Percentiles rank a stretch among this genome's conserved stretches.
Conservation (phyloP, 495 filamentous ascomycete genomes). For the Xylaria grammica region DNA sequence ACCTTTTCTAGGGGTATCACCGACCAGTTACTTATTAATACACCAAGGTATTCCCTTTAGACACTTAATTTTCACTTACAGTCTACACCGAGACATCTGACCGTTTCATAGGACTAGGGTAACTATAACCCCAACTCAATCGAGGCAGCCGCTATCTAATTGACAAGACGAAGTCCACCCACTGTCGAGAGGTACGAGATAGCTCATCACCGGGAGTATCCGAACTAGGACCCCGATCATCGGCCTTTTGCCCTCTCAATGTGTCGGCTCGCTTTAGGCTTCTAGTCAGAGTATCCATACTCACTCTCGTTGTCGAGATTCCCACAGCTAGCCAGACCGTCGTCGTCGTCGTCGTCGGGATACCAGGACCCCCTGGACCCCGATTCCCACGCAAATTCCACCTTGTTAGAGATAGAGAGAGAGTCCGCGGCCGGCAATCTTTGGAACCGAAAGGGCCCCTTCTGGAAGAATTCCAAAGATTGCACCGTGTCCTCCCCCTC, state of each 20-base stretch:
- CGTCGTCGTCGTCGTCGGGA: background rate
- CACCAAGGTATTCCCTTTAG: too few relatives aligned
- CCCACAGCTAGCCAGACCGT: conserved; percentile 9
- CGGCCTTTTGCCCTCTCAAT: background rate
- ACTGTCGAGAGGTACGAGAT: too few relatives aligned
- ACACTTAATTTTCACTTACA: too few relatives aligned
- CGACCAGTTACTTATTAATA: too few relatives aligned
- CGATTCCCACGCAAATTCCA: conserved; percentile 15
- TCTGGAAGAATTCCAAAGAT: conserved; percentile 12
- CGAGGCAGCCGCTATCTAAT: too few relatives aligned
- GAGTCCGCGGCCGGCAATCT: conserved; percentile 5
- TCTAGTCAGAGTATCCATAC: conserved; percentile 17
- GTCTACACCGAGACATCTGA: too few relatives aligned
- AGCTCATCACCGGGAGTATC: background rate
- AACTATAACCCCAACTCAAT: too few relatives aligned
- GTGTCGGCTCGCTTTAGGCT: background rate
- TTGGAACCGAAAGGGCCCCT: conserved; percentile 17
- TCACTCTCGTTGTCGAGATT: conserved; percentile 14
- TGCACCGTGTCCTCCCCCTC: conserved; percentile 19
- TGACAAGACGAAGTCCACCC: too few relatives aligned
- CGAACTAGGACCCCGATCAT: background rate
- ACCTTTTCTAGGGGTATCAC: too few relatives aligned
- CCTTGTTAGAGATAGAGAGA: background rate
- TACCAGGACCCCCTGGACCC: conserved; percentile 1
- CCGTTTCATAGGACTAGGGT: too few relatives aligned